Percentiles rank a stretch among this genome's conserved stretches.
These are phyloP conservation scores for Mucor irregularis DNA, from an alignment of 371 early-diverging fungal species.

Conservation along the genomic window DNA sequence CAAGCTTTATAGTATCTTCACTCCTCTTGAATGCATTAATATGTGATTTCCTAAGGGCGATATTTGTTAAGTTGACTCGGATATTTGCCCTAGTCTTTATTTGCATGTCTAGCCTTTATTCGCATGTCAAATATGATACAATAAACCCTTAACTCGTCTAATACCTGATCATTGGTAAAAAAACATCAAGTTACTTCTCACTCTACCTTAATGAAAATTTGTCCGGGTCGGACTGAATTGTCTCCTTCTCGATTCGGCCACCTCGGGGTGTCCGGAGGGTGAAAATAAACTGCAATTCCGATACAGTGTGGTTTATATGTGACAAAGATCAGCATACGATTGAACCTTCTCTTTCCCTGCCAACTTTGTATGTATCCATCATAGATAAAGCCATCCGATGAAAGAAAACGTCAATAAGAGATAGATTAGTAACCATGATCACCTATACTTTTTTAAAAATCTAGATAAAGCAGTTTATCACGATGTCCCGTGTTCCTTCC, in stretches of 20 bases:
- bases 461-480: conserved; percentile 14
- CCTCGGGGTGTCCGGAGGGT: background rate
- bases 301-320: background rate
- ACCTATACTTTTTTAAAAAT: background rate
- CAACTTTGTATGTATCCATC: conserved; percentile 19
- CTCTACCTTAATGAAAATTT: too few relatives aligned
- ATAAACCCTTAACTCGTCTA: too few relatives aligned
- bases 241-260: too few relatives aligned
- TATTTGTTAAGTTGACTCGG: too few relatives aligned
- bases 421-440: background rate
- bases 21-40: background rate
- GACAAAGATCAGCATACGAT: conserved; percentile 6
- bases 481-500: conserved; percentile 25
- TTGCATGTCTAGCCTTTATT: too few relatives aligned
- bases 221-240: too few relatives aligned
- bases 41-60: too few relatives aligned
- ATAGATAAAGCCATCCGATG: background rate
- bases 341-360: conserved; percentile 24
- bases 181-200: too few relatives aligned
- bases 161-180: too few relatives aligned
- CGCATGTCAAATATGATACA: too few relatives aligned
- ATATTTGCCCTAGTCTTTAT: too few relatives aligned
- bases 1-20: background rate
- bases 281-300: background rate
- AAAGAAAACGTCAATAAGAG: background rate